These are phyloP conservation scores for Periconia macrospinosa DNA, from an alignment of 2,329 filamentous ascomycete genomes.

Conservation along the genomic window DNA sequence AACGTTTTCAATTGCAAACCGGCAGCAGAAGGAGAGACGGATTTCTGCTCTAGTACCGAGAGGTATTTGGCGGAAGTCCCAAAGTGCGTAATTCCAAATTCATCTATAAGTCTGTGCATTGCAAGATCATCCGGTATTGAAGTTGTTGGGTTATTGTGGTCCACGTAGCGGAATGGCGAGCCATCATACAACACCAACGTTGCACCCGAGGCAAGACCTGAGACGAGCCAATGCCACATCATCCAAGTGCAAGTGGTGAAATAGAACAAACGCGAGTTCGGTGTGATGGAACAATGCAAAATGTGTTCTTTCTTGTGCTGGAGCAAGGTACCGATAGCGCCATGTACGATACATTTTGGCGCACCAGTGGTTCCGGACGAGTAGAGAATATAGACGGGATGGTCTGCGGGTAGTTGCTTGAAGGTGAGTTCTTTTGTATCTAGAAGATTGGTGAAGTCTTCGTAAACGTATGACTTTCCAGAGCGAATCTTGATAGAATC, in stretches of 20 bases:
- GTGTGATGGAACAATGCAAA: slow-evolving; percentile 78
- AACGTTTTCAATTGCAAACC: slow-evolving; percentile 62
- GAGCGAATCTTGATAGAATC: slow-evolving; percentile 44
- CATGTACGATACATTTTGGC: slow-evolving; percentile 95
- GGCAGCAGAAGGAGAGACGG: slow-evolving; percentile 27
- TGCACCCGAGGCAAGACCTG: slow-evolving; percentile 78
- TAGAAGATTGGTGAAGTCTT: slow-evolving; percentile 46
- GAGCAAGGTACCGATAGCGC: slow-evolving; percentile 82
- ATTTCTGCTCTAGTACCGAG: slow-evolving; percentile 81
- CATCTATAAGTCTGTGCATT: slow-evolving; percentile 79
- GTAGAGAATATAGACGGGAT: slow-evolving; percentile 92
- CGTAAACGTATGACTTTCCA: slow-evolving; percentile 41
- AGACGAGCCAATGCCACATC: slow-evolving; percentile 99
- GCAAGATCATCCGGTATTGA: slow-evolving; percentile 72
- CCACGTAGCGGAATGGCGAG: slow-evolving; percentile 71
- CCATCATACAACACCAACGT: slow-evolving; percentile 90
- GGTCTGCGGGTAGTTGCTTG: slow-evolving; percentile 76
- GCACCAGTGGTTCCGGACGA: slow-evolving; percentile 85
- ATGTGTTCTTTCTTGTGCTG: slow-evolving; percentile 98
- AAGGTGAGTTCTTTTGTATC: slow-evolving; percentile 54
- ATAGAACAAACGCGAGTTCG: slow-evolving; percentile 78
- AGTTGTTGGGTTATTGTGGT: slow-evolving; percentile 44
- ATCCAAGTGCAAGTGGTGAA: slow-evolving; percentile 97
- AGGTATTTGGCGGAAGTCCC: slow-evolving; percentile 95
- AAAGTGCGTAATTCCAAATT: slow-evolving; percentile 85